Evolutionary conservation across 1,284 basidiomycete genomes (phyloP).

Genomic region (Trichosporon sp.): DNA sequence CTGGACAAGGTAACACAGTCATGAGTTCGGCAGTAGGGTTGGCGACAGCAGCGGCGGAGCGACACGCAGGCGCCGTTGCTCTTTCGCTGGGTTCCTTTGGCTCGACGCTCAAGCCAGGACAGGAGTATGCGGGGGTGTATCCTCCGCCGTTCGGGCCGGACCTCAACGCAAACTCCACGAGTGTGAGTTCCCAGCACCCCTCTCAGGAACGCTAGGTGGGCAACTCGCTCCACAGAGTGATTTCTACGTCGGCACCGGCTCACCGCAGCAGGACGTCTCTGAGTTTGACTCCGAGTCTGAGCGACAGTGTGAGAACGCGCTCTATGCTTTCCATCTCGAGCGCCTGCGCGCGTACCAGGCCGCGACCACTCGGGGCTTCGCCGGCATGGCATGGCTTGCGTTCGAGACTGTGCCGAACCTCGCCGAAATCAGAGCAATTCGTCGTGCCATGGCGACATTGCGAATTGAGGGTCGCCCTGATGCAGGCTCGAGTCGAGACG

Average conservation of each 20-base stretch:
- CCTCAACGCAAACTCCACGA: background rate
- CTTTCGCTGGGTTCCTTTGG: conserved; percentile 71
- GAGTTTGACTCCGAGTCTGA: background rate
- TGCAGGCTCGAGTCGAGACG: background rate
- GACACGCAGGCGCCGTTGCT: conserved; percentile 48
- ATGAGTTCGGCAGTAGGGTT: background rate
- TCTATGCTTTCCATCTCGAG: conserved; percentile 63
- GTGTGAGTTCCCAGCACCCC: conserved; percentile 11
- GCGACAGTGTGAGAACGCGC: conserved; percentile 45
- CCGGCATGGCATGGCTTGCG: conserved; percentile 58
- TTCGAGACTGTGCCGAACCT: conserved; percentile 74
- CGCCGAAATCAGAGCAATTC: conserved; percentile 62
- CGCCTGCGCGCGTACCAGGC: conserved; percentile 55
- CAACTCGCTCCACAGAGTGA: background rate
- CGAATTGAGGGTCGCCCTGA: background rate
- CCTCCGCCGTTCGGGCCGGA: conserved; percentile 66
- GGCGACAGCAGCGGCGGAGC: background rate
- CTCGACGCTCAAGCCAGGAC: conserved; percentile 59
- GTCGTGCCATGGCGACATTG: conserved; percentile 54
- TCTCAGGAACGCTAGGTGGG: background rate
- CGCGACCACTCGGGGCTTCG: conserved; percentile 55
- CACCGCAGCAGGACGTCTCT: background rate
- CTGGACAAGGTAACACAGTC: background rate
- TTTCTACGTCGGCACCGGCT: background rate
- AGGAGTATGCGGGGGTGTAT: conserved; percentile 69